Percentiles rank a stretch among this genome's conserved stretches.
Evolutionary conservation across 306 rosid genomes (phyloP).

Genomic region (Cucumis cinereus): DNA sequence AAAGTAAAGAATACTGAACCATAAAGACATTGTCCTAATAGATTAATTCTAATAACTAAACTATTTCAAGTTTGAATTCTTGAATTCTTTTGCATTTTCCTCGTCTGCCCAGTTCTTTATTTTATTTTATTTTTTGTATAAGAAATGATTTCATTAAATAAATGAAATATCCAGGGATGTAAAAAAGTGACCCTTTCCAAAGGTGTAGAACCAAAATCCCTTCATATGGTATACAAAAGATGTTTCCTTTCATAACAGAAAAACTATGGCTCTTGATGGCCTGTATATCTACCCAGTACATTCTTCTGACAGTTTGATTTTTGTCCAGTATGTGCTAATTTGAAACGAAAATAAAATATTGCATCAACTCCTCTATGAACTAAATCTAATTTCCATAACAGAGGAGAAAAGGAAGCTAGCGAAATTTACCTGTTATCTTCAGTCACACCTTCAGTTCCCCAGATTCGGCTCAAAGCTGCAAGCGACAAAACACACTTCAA

Average conservation of each 20-base stretch:
- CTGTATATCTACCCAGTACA: neutral
- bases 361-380: neutral
- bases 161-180: too few relatives aligned
- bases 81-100: neutral
- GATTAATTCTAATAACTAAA: neutral
- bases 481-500: slow-evolving; percentile 86
- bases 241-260: too few relatives aligned
- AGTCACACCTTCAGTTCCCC: slow-evolving; percentile 73
- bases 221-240: too few relatives aligned
- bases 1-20: neutral
- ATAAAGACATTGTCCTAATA: neutral
- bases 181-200: too few relatives aligned
- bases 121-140: too few relatives aligned
- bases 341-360: neutral
- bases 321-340: neutral
- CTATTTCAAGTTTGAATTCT: neutral
- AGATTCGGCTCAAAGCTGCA: slow-evolving; percentile 44
- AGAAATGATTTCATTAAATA: too few relatives aligned
- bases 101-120: neutral
- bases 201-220: too few relatives aligned
- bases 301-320: neutral
- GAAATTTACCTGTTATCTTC: slow-evolving; percentile 66
- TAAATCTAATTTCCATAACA: neutral
- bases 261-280: too few relatives aligned
- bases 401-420: neutral